Base-by-base conservation (phyloP, 768 basidiomycete genomes). In the Leucosporidium yakuticum region DNA sequence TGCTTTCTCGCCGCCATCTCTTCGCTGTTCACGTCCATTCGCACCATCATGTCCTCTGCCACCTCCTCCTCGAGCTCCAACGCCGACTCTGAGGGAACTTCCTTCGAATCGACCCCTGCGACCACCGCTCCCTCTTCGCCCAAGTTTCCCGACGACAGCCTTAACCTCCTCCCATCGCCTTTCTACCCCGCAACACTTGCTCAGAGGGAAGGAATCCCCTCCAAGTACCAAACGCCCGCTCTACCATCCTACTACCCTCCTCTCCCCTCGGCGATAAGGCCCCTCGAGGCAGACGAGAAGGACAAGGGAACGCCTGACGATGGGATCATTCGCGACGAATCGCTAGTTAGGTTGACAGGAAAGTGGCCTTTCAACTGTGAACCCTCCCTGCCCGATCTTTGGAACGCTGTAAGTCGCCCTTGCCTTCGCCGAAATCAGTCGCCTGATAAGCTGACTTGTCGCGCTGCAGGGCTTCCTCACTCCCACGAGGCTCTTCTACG, bases 321-420 rank as follows among this genome's bases (percentile, higher is more conserved):
- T n/a, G 82, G 81, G 81, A 54, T 82, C 58, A 77, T 77, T 53
- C 77, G 82, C 34, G 81, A 81, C 54, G 78, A 79, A 0, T 68
- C 74, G 23, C 80, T 85, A 54, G 77, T 85, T 29, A 81, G 84
- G 4, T 72, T 85, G 61, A 86, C 85, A 7, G 84, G 84, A 31
- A 82, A 83, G 69, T 86, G 86, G 74, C 86, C 86, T 1, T 85
- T 86, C 80, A 87, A 87, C 75, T 71, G 77, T 36, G 86, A 87
- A 74, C 79, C 84, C 1, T 79, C 75, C 25, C 77, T 86, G 21
- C 76, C 77, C n/a, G 77, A 77, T 29, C 77, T 86, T 6, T 84
- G 82, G 69, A 67, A 77, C 4, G 77, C 78, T 2, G 81, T 81
- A 60, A 69, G 79, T 49, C 15, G n/a, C 31, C 29, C 48, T 15